These are phyloP conservation scores for Chlamydomonas eustigma DNA, from an alignment of 139 green algal genomes.

Conservation along the genomic window DNA sequence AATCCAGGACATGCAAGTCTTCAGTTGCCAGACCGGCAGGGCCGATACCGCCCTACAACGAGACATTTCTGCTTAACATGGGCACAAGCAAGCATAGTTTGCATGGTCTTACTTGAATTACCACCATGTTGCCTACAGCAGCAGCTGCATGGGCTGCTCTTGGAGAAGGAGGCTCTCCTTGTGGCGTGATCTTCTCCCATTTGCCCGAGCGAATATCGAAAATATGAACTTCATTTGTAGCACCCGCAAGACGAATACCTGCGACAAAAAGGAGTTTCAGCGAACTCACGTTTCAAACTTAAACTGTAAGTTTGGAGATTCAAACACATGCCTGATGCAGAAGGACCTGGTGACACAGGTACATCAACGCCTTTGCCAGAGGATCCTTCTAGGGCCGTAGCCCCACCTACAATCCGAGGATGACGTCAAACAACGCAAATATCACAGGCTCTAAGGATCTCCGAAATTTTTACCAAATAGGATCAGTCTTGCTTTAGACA, in stretches of 20 bases:
- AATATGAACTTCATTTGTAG: slow-evolving; percentile 91
- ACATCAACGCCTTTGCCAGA: slow-evolving; percentile 35
- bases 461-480: slow-evolving; percentile 89
- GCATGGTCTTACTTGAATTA: slow-evolving; percentile 12
- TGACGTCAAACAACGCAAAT: too few relatives aligned
- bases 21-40: slow-evolving; percentile 89
- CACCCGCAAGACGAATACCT: slow-evolving; percentile 87
- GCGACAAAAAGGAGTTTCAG: too few relatives aligned
- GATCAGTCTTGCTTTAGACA: slow-evolving; percentile 70
- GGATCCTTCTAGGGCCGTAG: slow-evolving; percentile 85
- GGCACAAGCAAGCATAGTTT: not conserved
- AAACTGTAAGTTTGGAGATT: not conserved
- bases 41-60: slow-evolving; percentile 86
- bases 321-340: slow-evolving; percentile 32
- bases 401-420: slow-evolving; percentile 83
- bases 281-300: too few relatives aligned
- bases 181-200: slow-evolving; percentile 78
- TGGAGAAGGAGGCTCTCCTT: slow-evolving; percentile 86
- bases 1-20: slow-evolving; percentile 98
- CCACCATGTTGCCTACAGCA: slow-evolving; percentile 86
- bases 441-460: too few relatives aligned
- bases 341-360: slow-evolving; percentile 16
- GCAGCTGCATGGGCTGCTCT: slow-evolving; percentile 93
- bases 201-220: slow-evolving; percentile 81
- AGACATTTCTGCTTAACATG: not conserved